A percentile compares a stretch with the other conserved stretches of the same genome.
Evolutionary conservation across 1,284 basidiomycete genomes (phyloP).

Genomic region (Volvariella volvacea): DNA sequence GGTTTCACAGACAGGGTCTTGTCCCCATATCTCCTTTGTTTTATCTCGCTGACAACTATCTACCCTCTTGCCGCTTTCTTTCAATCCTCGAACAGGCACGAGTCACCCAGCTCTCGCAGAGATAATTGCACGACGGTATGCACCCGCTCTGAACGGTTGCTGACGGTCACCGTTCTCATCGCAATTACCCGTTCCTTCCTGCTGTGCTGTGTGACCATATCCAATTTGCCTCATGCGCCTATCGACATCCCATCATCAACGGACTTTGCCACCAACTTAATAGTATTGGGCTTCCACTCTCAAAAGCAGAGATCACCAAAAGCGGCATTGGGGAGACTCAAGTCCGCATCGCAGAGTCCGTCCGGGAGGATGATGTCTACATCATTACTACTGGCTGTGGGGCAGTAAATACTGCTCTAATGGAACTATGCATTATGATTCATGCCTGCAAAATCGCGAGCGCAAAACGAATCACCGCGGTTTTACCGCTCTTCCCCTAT

Average conservation of each 20-base stretch:
- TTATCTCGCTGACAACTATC: constrained; percentile 2
- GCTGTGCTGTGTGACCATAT: no score
- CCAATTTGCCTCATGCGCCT: no score
- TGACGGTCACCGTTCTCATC: constrained; percentile 5
- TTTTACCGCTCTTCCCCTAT: constrained; percentile 93
- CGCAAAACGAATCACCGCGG: constrained; percentile 93
- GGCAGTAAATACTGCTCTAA: constrained; percentile 82
- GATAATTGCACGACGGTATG: constrained; percentile 86
- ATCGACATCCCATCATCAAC: not conserved
- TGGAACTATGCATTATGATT: constrained; percentile 99
- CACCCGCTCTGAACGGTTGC: not conserved
- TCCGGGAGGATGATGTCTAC: constrained; percentile 98
- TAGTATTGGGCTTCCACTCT: constrained; percentile 82
- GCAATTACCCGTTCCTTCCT: no score
- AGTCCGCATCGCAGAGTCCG: constrained; percentile 91
- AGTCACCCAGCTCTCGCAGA: constrained; percentile 95
- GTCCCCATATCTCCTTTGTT: constrained; percentile 7
- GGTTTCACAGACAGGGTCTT: not conserved
- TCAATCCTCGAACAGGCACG: constrained; percentile 55
- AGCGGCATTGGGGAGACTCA: constrained; percentile 92
- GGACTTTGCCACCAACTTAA: not conserved
- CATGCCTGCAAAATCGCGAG: constrained; percentile 98
- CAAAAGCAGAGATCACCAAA: constrained; percentile 78
- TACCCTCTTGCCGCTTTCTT: constrained; percentile 1
- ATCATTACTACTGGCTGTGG: constrained; percentile 95